Evolutionary conservation across 306 rosid genomes (phyloP).

Genomic region (Dryas alaskensis): DNA sequence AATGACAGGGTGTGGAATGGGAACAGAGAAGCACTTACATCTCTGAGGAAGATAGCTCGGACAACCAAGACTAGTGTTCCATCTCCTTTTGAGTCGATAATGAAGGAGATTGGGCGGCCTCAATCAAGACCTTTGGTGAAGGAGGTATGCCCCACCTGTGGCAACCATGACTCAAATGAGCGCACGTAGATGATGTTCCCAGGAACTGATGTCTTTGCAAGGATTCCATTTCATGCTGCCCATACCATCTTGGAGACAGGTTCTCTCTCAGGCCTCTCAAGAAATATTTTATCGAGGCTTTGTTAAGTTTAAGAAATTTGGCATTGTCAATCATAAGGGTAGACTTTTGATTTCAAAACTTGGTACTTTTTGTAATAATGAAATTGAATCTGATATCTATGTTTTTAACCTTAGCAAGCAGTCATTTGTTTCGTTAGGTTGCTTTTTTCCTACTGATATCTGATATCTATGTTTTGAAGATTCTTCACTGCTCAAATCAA

Average conservation of each 20-base stretch:
- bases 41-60: slow-evolving; percentile 73
- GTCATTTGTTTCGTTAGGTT: neutral
- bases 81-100: slow-evolving; percentile 77
- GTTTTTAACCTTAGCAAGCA: neutral
- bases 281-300: neutral
- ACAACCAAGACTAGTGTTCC: slow-evolving; percentile 74
- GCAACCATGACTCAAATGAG: slow-evolving; percentile 74
- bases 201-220: slow-evolving; percentile 73
- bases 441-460: too few relatives aligned
- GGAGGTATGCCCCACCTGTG: slow-evolving; percentile 82
- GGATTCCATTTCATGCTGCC: slow-evolving; percentile 84
- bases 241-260: slow-evolving; percentile 81
- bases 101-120: slow-evolving; percentile 65
- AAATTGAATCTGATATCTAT: neutral
- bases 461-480: too few relatives aligned
- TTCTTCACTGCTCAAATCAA: neutral
- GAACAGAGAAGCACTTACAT: slow-evolving; percentile 86
- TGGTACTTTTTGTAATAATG: neutral
- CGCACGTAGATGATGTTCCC: slow-evolving; percentile 80
- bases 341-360: neutral
- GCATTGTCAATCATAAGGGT: neutral
- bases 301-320: neutral
- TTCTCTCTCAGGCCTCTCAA: slow-evolving; percentile 12
- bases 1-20: slow-evolving; percentile 81
- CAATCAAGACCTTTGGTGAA: slow-evolving; percentile 66